Conservation (phyloP, 2,329 filamentous ascomycete species). For the Cytospora chrysosperma region DNA sequence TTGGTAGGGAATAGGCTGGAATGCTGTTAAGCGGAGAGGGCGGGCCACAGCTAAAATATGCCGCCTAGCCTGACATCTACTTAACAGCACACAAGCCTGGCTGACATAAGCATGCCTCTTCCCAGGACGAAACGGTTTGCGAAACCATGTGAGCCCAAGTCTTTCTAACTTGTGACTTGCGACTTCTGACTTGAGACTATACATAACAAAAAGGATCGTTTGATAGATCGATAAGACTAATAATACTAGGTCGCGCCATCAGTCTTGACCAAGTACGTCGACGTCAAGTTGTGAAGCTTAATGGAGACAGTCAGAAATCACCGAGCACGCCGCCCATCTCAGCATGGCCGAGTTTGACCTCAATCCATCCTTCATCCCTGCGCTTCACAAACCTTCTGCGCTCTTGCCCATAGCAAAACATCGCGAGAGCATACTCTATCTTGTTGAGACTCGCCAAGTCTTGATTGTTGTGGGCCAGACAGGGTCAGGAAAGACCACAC, state of each 20-base stretch:
- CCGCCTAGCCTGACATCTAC: background rate
- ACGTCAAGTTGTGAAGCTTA: background rate
- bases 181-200: background rate
- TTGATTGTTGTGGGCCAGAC: conserved; percentile 92
- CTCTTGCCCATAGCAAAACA: conserved; percentile 87
- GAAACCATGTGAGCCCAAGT: background rate
- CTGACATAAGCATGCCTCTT: background rate
- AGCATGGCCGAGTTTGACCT: conserved; percentile 58
- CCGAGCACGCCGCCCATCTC: background rate
- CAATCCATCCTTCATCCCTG: conserved; percentile 66
- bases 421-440: conserved; percentile 75
- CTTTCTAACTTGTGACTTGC: background rate
- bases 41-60: background rate
- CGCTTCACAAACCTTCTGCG: conserved; percentile 80
- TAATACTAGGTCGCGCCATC: background rate
- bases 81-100: background rate
- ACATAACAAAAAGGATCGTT: background rate
- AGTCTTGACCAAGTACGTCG: background rate
- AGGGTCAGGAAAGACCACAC: conserved; percentile 92
- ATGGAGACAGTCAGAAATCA: background rate
- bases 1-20: background rate
- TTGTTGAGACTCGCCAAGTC: conserved; percentile 79
- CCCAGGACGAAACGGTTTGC: background rate
- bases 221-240: background rate
- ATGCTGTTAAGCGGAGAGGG: background rate